phyloP scores from a whole-genome alignment of 2,329 filamentous ascomycete genomes.

The Colletotrichum chrysophilum region DNA sequence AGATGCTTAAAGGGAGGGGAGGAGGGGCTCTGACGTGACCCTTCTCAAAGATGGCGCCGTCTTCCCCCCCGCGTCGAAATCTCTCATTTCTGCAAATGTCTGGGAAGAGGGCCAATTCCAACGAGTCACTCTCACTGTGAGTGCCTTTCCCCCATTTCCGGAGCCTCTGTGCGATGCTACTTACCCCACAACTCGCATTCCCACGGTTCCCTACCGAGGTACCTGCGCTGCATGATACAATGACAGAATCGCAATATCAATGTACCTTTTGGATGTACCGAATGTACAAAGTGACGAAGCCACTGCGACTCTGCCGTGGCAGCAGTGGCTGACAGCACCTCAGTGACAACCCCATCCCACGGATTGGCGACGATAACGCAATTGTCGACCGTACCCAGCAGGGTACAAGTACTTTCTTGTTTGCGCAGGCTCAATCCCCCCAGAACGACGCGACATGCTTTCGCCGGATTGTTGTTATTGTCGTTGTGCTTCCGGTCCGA shows the following conservation, averaged over 20 bases:
- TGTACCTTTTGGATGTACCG: neutral
- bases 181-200: constrained; percentile 15
- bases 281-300: neutral
- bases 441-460: neutral
- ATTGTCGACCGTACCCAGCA: neutral
- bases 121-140: neutral
- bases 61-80: neutral
- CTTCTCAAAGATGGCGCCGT: neutral
- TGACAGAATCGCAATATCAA: neutral
- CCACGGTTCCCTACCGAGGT: neutral
- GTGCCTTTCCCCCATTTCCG: neutral
- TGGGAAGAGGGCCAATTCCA: neutral
- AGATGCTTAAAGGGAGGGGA: neutral
- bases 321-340: neutral
- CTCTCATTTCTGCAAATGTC: neutral
- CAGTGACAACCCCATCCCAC: neutral
- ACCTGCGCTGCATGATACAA: neutral
- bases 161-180: constrained; percentile 9
- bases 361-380: neutral
- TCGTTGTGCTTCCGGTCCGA: neutral
- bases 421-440: neutral
- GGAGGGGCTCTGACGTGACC: neutral
- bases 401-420: neutral
- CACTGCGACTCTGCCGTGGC: neutral
- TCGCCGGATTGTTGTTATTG: neutral